Base-by-base conservation (phyloP, 352 stramenopile genomes). In the Globisporangium parvum region DNA sequence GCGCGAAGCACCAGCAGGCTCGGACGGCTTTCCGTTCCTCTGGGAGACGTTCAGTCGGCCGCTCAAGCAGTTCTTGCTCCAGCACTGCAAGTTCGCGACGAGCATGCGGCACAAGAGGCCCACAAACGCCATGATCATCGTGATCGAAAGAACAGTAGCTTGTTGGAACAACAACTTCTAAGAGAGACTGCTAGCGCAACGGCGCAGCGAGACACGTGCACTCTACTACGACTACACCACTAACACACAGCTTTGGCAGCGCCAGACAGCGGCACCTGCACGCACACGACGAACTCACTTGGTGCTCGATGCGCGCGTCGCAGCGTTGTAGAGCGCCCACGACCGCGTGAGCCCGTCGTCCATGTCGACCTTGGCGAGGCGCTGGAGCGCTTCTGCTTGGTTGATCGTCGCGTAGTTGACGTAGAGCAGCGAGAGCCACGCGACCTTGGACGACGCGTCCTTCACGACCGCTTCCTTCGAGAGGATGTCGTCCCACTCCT, bases 301-400 rank as follows among this genome's bases (percentile, higher is more conserved):
- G 31, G 31, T 37, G 31, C 31, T 37, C 31, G 31, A 60, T 62
- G 37, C 62, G 35, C 53, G 61, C 35, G 77, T 82, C 14, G 56
- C 53, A 18, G 74, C 76, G 59, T 83, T 79, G 69, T 93, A 93
- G 18, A 93, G 62, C 18, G 83, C 83, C 83, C 83, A 93, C 20
- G 83, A 88, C n/a, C 71, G 78, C 21, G 83, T 85, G 47, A 93
- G 77, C 0, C 83, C 83, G 55, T 91, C 71, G 67, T 89, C 81
- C 65, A 93, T 74, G 6, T 84, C 71, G 49, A 93, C 78, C 55
- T 82, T 73, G 0, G 55, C 20, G 31, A 37, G 31, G 31, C 31
- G 31, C 31, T 37, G 31, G 33, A 91, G 62, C 1, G 80, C 71
- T 1, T 53, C 51, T 0, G 57, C 55, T 51, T 69, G 71, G 65